These are phyloP conservation scores for Gymnopilus dilepis DNA, from an alignment of 768 basidiomycete genomes.

Conservation along the genomic window DNA sequence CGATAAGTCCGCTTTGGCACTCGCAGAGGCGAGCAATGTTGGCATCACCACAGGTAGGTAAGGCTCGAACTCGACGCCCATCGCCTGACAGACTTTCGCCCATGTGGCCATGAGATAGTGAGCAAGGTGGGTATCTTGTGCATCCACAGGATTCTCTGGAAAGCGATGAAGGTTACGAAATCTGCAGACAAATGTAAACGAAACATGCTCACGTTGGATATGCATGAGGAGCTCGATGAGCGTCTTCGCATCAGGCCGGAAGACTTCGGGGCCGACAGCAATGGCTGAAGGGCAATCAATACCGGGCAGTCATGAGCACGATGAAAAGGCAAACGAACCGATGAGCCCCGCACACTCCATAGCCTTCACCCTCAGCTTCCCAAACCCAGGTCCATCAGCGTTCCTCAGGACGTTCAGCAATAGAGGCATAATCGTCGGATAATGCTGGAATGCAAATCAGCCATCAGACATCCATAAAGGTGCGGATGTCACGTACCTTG, in stretches of 20 bases:
- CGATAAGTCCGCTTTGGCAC: constrained; percentile 80
- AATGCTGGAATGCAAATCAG: constrained; percentile 16
- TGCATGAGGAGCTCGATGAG: constrained; percentile 76
- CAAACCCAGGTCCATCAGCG: constrained; percentile 68
- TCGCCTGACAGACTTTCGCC: constrained; percentile 87
- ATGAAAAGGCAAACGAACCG: constrained; percentile 49
- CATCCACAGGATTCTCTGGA: constrained; percentile 65
- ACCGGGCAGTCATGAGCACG: neutral
- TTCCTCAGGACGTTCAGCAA: constrained; percentile 76
- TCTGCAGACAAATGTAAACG: neutral
- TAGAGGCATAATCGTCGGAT: constrained; percentile 41
- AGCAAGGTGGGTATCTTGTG: constrained; percentile 70
- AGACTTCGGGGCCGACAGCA: constrained; percentile 83
- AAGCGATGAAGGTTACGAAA: constrained; percentile 29
- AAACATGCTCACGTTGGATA: constrained; percentile 67
- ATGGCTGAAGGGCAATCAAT: constrained; percentile 58
- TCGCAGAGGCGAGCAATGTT: constrained; percentile 71
- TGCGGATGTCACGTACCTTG: constrained; percentile 12
- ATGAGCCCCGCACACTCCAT: constrained; percentile 93
- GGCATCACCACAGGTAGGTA: constrained; percentile 89
- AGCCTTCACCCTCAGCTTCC: constrained; percentile 76
- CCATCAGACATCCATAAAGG: neutral
- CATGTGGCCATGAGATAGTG: constrained; percentile 87
- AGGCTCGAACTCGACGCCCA: constrained; percentile 85
- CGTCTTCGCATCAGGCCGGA: constrained; percentile 73